Conservation (phyloP, 805 yeast species). For the Metschnikowia dekortorum region DNA sequence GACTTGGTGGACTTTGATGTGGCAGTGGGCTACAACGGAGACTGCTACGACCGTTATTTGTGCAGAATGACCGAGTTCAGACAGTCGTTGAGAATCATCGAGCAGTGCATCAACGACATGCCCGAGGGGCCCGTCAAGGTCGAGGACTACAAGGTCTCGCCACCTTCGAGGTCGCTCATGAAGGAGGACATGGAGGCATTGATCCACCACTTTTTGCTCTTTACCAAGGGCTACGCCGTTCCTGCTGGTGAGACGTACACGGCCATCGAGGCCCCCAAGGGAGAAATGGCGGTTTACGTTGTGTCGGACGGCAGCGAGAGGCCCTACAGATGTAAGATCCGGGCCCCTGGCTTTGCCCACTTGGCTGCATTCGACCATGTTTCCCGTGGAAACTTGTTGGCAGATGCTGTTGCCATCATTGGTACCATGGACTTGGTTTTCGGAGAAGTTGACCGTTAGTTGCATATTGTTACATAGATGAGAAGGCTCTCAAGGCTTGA, state of each 20-base stretch:
- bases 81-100: conserved; percentile 83
- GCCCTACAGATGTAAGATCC: conserved; percentile 87
- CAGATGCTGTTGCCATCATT: conserved; percentile 89
- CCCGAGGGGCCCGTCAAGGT: conserved; percentile 90
- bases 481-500: too few species aligned
- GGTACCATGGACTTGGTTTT: conserved; percentile 95
- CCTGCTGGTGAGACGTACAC: conserved; percentile 91
- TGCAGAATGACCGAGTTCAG: conserved; percentile 89
- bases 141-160: conserved; percentile 80
- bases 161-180: conserved; percentile 79
- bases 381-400: conserved; percentile 79
- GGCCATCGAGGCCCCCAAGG: conserved; percentile 91
- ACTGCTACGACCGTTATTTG: conserved; percentile 86
- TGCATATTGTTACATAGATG: not conserved
- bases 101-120: conserved; percentile 87
- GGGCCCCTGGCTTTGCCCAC: conserved; percentile 94
- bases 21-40: conserved; percentile 84
- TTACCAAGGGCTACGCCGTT: conserved; percentile 83
- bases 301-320: conserved; percentile 87
- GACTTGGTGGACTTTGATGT: conserved; percentile 81
- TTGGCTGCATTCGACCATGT: conserved; percentile 85
- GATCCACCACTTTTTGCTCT: conserved; percentile 82
- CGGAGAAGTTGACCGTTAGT: conserved; percentile 88
- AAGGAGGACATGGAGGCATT: conserved; percentile 91
- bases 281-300: conserved; percentile 88